phyloP scores from a whole-genome alignment of 2,329 filamentous ascomycete species.

The Venturia oleaginea region DNA sequence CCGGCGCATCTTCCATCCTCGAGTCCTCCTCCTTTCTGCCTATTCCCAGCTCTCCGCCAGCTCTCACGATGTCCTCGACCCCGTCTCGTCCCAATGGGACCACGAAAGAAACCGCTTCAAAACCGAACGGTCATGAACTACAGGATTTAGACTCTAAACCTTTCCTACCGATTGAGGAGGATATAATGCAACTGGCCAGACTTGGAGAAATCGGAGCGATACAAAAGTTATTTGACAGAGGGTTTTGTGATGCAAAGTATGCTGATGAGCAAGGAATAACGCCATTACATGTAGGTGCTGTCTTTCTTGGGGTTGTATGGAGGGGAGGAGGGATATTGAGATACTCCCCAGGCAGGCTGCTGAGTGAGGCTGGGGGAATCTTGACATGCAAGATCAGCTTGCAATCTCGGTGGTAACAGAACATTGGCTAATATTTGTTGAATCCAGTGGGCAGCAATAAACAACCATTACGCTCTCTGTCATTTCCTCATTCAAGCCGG shows the following conservation, averaged over 20 bases:
- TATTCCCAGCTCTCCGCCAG: not conserved
- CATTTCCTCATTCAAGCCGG: conserved; percentile 82
- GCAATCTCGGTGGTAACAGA: not conserved
- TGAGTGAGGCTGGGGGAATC: not conserved
- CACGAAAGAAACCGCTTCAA: not conserved
- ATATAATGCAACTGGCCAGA: conserved; percentile 92
- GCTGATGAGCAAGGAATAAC: conserved; percentile 90
- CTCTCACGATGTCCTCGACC: not conserved
- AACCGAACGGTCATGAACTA: conserved; percentile 25
- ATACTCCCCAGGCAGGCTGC: not conserved
- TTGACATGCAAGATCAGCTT: too few species aligned
- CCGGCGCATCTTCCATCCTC: not conserved
- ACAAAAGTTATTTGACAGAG: conserved; percentile 79
- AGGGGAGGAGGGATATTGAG: not conserved
- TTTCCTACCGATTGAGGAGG: conserved; percentile 51
- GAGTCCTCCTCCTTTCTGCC: not conserved
- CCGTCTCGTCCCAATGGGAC: not conserved
- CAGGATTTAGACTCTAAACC: conserved; percentile 27
- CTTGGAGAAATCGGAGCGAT: conserved; percentile 79
- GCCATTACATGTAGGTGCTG: conserved; percentile 64
- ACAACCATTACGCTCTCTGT: conserved; percentile 96
- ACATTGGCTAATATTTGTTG: conserved; percentile 11
- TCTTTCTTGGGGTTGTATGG: not conserved
- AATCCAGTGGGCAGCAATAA: conserved; percentile 90
- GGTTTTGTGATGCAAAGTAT: conserved; percentile 73